Base-by-base conservation (phyloP, 2,329 filamentous ascomycete species). In the Teratosphaeria nubilosa region DNA sequence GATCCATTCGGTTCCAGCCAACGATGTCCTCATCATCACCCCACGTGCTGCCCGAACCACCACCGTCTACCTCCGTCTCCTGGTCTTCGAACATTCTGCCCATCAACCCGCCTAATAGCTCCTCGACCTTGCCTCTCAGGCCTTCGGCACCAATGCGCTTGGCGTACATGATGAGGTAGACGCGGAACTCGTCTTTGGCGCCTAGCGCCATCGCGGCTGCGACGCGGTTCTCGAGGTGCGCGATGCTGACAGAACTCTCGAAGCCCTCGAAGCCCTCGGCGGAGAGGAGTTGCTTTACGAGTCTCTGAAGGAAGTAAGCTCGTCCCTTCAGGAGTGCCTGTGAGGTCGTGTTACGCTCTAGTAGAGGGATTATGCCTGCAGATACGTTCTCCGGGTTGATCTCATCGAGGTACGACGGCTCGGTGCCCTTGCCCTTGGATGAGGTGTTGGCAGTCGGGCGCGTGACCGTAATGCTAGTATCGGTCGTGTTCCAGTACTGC, bases 401-500 rank as follows among this genome's bases (percentile, higher is more conserved):
- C 9, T 77, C 69, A 56, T 81, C 75, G 9, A 77, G 75, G 53
- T 66, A 64, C 3, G 58, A 53, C n/a, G 56, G 58, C 24, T 63
- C 56, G 13, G 51, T 55, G 31, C 56, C 51, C n/a, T 61, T 64
- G 2, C 55, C 34, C n/a, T 59, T 62, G 1, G 54, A 55, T 1
- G 85, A 86, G 1, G 88, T 85, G 63, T 90, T 86, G 2, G 45
- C 20, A 48, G 96, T 85, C 63, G 90, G 86, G 6, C 45, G 24
- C 41, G 96, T 75, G 55, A 91, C 88, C 53, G 88, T 86, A 56
- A 96, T 85, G 0, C 91, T 91, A 1, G 90, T 91, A 68, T 96
- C 94, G 56, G 91, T 95, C 0, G 91, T 95, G 73, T 99, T 97
- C 95, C 94, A 99, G 72, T 99, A 99, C 71, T 99, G 94, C 65